Evolutionary conservation across 2,329 filamentous ascomycete species (phyloP).

Genomic region (Colletotrichum graminicola): DNA sequence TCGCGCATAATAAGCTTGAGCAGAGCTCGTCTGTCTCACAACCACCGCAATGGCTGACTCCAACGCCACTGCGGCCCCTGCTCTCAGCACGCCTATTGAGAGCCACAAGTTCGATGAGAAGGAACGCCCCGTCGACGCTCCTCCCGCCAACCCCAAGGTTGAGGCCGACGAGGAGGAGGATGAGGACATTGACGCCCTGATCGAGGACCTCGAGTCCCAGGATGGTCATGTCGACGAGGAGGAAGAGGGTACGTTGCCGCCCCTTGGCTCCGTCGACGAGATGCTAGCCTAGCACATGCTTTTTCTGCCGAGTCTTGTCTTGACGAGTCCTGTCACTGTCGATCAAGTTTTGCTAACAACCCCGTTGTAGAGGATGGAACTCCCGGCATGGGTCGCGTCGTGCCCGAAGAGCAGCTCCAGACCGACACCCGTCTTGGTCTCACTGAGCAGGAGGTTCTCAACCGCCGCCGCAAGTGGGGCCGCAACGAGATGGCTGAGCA

Average conservation of each 20-base stretch:
- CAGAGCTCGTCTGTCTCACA: constrained; percentile 41
- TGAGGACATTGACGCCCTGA: constrained; percentile 87
- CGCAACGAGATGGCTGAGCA: constrained; percentile 93
- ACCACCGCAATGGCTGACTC: constrained; percentile 65
- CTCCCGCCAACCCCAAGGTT: constrained; percentile 56
- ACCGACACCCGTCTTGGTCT: constrained; percentile 82
- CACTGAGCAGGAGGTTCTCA: constrained; percentile 75
- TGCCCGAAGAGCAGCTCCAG: constrained; percentile 81
- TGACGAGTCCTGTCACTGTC: too few species aligned
- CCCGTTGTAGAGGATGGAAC: constrained; percentile 48
- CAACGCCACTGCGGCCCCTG: constrained; percentile 64
- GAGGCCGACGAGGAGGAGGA: constrained; percentile 78
- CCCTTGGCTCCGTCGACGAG: neutral
- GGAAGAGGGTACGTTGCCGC: constrained; percentile 61
- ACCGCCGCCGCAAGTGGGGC: constrained; percentile 75
- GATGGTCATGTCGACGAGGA: constrained; percentile 78
- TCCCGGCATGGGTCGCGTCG: constrained; percentile 68
- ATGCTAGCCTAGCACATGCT: neutral
- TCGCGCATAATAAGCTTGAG: constrained; percentile 41
- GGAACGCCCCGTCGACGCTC: constrained; percentile 55
- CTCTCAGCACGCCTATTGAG: constrained; percentile 74
- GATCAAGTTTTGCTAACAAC: constrained; percentile 20
- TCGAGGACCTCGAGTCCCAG: constrained; percentile 87
- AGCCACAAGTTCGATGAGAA: constrained; percentile 76
- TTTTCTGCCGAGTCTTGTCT: neutral